Base-by-base conservation (phyloP, 441 rosid genomes). In the Gossypium davidsonii region DNA sequence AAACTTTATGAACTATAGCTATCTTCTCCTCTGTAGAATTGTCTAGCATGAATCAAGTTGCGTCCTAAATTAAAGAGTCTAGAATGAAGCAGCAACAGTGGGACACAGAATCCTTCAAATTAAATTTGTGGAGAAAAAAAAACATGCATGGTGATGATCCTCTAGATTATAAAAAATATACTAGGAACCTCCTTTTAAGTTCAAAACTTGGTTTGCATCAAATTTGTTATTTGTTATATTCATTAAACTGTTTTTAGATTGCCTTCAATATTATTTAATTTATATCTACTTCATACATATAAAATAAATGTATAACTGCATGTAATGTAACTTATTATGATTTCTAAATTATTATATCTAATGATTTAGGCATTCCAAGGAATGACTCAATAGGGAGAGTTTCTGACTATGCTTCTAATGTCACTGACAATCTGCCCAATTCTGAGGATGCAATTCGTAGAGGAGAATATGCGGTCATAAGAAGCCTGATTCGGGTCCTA, bases 401-500 rank as follows among this genome's bases (percentile, higher is more conserved):
- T 82, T 87, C 69, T 71, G 93, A 89, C 72, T 71, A 83, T 74
- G 91, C 89, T 66, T 83, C 91, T 77, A 77, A 79, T 82, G 85
- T 85, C 14, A 70, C 88, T 18, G 96, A 89, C 73, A 84, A 83
- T 77, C 77, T 90, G 61, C 99, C 88, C 73, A 88, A 88, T 83
- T 88, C 98, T 25, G 96, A 96, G 83, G 97, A 90, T 77, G 98
- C 98, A 75, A 83, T 90, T 81, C 97, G 88, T 70, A 84, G 97
- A 86, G 99, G 98, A 78, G 98, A 93, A 85, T 96, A 93, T 85
- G 84, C 89, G 55, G 93, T 89, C 76, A 87, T 96, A 83, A 88
- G 99, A 89, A 96, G 98, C 85, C 83, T 96, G 84, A 90, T 88
- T 52, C 90, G 98, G 80, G 99, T 93, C 75, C 79, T 96, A 74